These are phyloP conservation scores for Auriscalpium vulgare DNA, from an alignment of 768 basidiomycete species.

Conservation along the genomic window DNA sequence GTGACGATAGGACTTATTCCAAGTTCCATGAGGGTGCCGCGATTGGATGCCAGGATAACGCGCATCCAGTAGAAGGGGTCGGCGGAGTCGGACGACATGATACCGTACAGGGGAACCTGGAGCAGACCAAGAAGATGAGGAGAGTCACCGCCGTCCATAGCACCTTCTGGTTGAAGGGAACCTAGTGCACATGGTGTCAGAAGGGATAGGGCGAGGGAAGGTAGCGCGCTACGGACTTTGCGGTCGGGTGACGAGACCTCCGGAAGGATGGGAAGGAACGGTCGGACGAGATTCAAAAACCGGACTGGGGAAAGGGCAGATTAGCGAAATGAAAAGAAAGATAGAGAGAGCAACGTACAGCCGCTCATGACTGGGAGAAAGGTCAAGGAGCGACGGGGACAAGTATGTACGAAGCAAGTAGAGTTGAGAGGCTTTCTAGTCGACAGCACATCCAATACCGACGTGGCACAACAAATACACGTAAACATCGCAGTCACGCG, in stretches of 20 bases:
- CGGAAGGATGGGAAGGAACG: conserved; percentile 93
- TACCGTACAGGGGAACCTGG: conserved; percentile 99
- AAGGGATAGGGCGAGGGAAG: background rate
- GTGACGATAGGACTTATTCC: conserved; percentile 98
- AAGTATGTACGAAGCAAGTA: conserved; percentile 8
- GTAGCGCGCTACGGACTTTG: conserved; percentile 49
- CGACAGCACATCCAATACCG: background rate
- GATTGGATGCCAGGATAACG: conserved; percentile 97
- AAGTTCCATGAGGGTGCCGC: conserved; percentile 98
- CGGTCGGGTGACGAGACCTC: conserved; percentile 98
- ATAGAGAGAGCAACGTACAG: conserved; percentile 40
- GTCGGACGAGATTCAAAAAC: conserved; percentile 96
- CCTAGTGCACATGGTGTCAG: conserved; percentile 36
- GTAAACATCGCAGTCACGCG: conserved; percentile 2
- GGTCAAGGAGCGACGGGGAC: conserved; percentile 18
- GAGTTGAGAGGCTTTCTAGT: background rate
- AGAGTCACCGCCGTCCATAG: conserved; percentile 99
- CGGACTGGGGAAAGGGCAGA: conserved; percentile 51
- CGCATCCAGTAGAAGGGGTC: conserved; percentile 99
- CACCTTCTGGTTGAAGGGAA: conserved; percentile 97
- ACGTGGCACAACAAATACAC: conserved; percentile 16
- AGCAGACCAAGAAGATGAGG: conserved; percentile 98
- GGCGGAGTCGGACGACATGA: conserved; percentile 98
- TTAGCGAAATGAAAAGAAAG: too few relatives aligned
- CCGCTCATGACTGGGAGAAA: conserved; percentile 58